Base-by-base conservation (phyloP, 225 moss, liverwort and hornwort genomes). In the Asterella californica region DNA sequence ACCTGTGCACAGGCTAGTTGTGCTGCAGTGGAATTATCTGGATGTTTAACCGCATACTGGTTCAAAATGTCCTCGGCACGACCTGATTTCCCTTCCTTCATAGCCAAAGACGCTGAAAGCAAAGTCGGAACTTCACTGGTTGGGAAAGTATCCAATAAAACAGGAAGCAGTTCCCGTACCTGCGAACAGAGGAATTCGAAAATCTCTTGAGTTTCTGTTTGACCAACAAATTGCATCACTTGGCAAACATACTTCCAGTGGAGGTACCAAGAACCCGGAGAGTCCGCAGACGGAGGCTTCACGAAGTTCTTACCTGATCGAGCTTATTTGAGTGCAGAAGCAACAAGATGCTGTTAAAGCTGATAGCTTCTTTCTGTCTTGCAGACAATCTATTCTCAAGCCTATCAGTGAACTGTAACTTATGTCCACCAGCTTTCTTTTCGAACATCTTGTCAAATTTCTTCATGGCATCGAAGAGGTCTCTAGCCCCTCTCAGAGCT, bases 371-470 rank as follows among this genome's bases (percentile, higher is more conserved):
- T 73, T 99, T 99, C 76, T 99, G 97, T 80, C 87, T 87, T 72
- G 84, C 63, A 32, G 95, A 93, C 74, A 99, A 83, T 80, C 89
- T 89, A 45, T 88, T 84, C 72, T 95, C 95, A 85, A 99, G 82
- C 77, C 88, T 91, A 52, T 99, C 93, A 29, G 88, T 89, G 84
- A 99, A 92, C 66, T 93, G 93, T n/a, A 91, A 82, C 73, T 83
- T 89, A 79, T 93, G 94, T 71, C 85, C 89, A 64, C 89, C 90
- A 70, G 87, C 83, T 82, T 91, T 93, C 82, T 95, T 99, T 82
- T 93, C 95, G 75, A 93, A 87, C 78, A 99, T 72, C 90, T 95
- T 99, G 80, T 99, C 97, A 37, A 94, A 95, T 81, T 90, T 99
- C 77, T 99, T 99, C 79, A 99, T 80, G 66, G 88, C 90, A 83